phyloP scores from a whole-genome alignment of 352 stramenopile species.

The Phytophthora colocasiae region DNA sequence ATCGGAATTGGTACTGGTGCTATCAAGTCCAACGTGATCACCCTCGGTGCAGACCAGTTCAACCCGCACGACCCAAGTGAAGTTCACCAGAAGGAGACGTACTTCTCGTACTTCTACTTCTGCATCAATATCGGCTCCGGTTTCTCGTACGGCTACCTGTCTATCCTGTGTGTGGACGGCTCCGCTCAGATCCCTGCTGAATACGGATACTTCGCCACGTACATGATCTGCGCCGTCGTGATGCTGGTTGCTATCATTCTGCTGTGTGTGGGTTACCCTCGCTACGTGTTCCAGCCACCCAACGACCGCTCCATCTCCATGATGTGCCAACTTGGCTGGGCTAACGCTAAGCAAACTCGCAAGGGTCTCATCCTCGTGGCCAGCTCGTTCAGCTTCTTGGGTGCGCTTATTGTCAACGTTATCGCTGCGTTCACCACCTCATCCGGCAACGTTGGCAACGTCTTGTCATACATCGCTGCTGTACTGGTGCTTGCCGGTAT shows the following conservation, averaged over 20 bases:
- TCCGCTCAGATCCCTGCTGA: slow-evolving; percentile 64
- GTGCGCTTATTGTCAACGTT: slow-evolving; percentile 55
- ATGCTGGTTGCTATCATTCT: slow-evolving; percentile 48
- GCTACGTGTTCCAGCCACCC: slow-evolving; percentile 59
- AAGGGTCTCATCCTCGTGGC: slow-evolving; percentile 42
- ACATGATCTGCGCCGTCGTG: slow-evolving; percentile 56
- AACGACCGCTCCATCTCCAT: slow-evolving; percentile 52
- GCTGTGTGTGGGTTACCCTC: slow-evolving; percentile 50
- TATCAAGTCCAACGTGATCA: slow-evolving; percentile 75
- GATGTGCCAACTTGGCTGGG: slow-evolving; percentile 42
- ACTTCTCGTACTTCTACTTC: no score
- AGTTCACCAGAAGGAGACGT: slow-evolving; percentile 49
- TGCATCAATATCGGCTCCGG: slow-evolving; percentile 54
- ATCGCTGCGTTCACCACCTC: slow-evolving; percentile 49
- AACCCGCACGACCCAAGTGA: slow-evolving; percentile 54
- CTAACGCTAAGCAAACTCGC: slow-evolving; percentile 29
- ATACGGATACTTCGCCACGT: slow-evolving; percentile 85
- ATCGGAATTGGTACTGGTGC: slow-evolving; percentile 53
- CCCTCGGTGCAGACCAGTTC: slow-evolving; percentile 70
- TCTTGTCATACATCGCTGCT: slow-evolving; percentile 51
- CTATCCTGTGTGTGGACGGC: slow-evolving; percentile 81
- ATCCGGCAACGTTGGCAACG: slow-evolving; percentile 33
- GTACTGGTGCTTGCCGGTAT: slow-evolving; percentile 37
- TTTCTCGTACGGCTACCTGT: slow-evolving; percentile 84
- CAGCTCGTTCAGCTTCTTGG: slow-evolving; percentile 41